Evolutionary conservation across 176 grass and related monocot species (phyloP).

Genomic region (Elaeis guineensis): DNA sequence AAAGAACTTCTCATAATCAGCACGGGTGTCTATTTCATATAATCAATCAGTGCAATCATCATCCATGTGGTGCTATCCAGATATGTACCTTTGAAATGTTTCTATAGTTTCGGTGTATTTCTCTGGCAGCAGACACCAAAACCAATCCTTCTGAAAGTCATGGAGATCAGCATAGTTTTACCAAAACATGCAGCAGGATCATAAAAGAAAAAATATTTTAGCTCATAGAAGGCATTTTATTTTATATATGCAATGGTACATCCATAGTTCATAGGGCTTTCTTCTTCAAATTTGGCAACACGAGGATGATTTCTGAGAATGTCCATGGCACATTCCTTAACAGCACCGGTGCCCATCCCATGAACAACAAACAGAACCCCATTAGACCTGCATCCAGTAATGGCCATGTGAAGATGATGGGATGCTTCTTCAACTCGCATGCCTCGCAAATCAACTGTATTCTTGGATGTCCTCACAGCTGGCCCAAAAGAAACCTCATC

Average conservation of each 20-base stretch:
- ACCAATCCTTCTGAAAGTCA: no score
- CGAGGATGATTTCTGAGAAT: slow-evolving; percentile 53
- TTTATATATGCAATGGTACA: slow-evolving; percentile 64
- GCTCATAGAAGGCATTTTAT: slow-evolving; percentile 5
- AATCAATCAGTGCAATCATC: no score
- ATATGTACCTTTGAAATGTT: no score
- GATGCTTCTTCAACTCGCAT: slow-evolving; percentile 43
- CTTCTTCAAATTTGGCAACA: slow-evolving; percentile 52
- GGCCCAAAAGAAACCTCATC: slow-evolving; percentile 35
- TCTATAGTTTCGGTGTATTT: no score
- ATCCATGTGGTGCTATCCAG: no score
- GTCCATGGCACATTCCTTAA: slow-evolving; percentile 33
- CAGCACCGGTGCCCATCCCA: slow-evolving; percentile 52
- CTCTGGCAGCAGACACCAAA: no score
- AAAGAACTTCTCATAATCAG: no score
- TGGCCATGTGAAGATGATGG: slow-evolving; percentile 37
- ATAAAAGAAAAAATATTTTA: no score
- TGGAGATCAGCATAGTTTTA: no score
- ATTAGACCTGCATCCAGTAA: slow-evolving; percentile 38
- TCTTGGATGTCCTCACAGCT: slow-evolving; percentile 47
- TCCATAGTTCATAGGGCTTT: slow-evolving; percentile 57
- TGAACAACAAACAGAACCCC: slow-evolving; percentile 52
- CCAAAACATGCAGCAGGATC: no score
- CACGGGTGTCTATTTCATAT: no score
- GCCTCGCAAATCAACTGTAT: slow-evolving; percentile 57